Conservation (phyloP, 257 asterid genomes). For the Solanum bukasovii region DNA sequence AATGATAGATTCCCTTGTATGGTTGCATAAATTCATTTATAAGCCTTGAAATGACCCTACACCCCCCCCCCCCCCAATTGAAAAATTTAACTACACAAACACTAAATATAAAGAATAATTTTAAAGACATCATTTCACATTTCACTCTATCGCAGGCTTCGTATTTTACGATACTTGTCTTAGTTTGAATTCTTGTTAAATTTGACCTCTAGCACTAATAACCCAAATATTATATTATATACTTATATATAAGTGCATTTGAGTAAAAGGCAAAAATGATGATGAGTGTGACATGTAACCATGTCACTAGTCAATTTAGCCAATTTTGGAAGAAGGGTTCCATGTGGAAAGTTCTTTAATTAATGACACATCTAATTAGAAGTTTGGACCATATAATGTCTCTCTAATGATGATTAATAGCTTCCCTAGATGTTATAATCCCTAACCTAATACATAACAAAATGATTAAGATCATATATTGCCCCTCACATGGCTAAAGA, state of each 20-base stretch:
- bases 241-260: background rate
- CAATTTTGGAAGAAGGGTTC: background rate
- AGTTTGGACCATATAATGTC: slow-evolving; percentile 1
- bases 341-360: background rate
- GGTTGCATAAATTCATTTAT: background rate
- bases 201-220: background rate
- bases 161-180: background rate
- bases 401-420: slow-evolving; percentile 16
- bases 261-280: background rate
- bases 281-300: background rate
- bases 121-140: too few relatives aligned
- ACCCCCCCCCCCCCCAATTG: background rate
- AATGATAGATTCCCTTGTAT: background rate
- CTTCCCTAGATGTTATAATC: background rate
- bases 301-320: background rate
- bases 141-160: background rate
- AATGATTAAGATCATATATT: slow-evolving; percentile 16
- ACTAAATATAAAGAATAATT: background rate
- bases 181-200: background rate
- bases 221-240: background rate
- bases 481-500: slow-evolving; percentile 44
- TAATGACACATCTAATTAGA: background rate
- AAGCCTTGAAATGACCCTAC: background rate
- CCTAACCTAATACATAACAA: slow-evolving; percentile 5
- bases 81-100: background rate